Conservation (phyloP, 805 yeast species). For the Candida caryicola region DNA sequence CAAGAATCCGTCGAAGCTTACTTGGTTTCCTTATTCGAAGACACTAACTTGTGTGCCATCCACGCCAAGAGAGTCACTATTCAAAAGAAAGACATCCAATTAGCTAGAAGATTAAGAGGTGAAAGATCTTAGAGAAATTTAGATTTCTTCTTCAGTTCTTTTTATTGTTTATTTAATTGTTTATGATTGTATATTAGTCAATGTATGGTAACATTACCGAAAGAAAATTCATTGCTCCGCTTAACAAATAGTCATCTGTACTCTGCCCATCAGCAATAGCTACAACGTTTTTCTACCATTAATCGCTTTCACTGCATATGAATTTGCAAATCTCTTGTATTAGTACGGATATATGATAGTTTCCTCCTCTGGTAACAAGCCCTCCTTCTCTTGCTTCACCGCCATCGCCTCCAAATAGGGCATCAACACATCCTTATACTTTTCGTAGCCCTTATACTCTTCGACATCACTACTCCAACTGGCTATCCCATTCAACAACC, state of each 20-base stretch:
- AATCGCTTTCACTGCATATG: neutral
- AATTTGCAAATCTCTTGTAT: no score
- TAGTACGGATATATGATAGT: slow-evolving; percentile 44
- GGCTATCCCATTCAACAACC: slow-evolving; percentile 55
- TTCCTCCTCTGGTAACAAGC: slow-evolving; percentile 39
- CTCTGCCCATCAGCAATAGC: no score
- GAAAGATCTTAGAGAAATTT: slow-evolving; percentile 67
- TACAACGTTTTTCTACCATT: neutral
- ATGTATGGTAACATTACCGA: slow-evolving; percentile 5
- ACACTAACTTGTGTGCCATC: slow-evolving; percentile 96
- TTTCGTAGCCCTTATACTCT: slow-evolving; percentile 57
- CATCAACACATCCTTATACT: slow-evolving; percentile 49
- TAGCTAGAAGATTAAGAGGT: slow-evolving; percentile 98
- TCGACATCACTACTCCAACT: slow-evolving; percentile 62
- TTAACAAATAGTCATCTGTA: no score
- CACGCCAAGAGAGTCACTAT: slow-evolving; percentile 99
- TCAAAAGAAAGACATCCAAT: slow-evolving; percentile 96
- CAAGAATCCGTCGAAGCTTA: slow-evolving; percentile 99
- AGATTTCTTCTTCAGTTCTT: slow-evolving; percentile 11
- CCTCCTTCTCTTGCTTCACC: slow-evolving; percentile 45
- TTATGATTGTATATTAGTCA: slow-evolving; percentile 11
- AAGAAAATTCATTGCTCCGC: no score
- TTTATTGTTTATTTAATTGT: slow-evolving; percentile 2
- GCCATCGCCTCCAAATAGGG: slow-evolving; percentile 54
- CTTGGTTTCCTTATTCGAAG: slow-evolving; percentile 93